These are phyloP conservation scores for Euphorbia tirucalli DNA, from an alignment of 345 rosid genomes.

Conservation along the genomic window DNA sequence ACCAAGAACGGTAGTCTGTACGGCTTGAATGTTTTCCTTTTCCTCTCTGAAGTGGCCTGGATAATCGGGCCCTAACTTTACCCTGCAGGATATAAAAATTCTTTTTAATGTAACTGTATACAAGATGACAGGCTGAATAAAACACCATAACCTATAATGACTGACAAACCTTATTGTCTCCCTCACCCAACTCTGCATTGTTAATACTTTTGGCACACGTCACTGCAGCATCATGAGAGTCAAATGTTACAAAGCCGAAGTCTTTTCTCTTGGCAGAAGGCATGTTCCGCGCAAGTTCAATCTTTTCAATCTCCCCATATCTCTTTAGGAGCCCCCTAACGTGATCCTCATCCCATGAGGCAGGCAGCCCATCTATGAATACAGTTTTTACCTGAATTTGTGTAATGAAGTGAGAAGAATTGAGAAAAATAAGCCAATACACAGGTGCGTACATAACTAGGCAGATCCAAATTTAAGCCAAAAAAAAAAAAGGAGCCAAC, in stretches of 20 bases:
- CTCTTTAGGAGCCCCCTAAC: slow-evolving; percentile 63
- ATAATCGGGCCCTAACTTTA: slow-evolving; percentile 93
- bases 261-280: slow-evolving; percentile 96
- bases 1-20: slow-evolving; percentile 60
- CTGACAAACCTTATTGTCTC: slow-evolving; percentile 63
- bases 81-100: slow-evolving; percentile 43
- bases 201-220: slow-evolving; percentile 86
- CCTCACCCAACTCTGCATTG: slow-evolving; percentile 85
- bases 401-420: slow-evolving; percentile 6
- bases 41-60: slow-evolving; percentile 89
- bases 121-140: slow-evolving; percentile 13
- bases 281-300: slow-evolving; percentile 98
- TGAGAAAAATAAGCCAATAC: not conserved
- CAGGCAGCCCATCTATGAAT: slow-evolving; percentile 84
- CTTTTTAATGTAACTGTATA: slow-evolving; percentile 9
- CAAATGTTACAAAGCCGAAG: slow-evolving; percentile 96
- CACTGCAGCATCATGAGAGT: slow-evolving; percentile 89
- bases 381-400: slow-evolving; percentile 78
- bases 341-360: slow-evolving; percentile 92
- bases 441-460: not conserved
- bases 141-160: slow-evolving; percentile 3
- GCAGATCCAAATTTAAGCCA: not conserved
- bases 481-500: not conserved
- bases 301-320: slow-evolving; percentile 78
- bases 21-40: slow-evolving; percentile 59